Evolutionary conservation across 208 protist genomes (phyloP), one percentile per base, ranked within the genome.

Genomic region (Crithidia fasciculata): DNA sequence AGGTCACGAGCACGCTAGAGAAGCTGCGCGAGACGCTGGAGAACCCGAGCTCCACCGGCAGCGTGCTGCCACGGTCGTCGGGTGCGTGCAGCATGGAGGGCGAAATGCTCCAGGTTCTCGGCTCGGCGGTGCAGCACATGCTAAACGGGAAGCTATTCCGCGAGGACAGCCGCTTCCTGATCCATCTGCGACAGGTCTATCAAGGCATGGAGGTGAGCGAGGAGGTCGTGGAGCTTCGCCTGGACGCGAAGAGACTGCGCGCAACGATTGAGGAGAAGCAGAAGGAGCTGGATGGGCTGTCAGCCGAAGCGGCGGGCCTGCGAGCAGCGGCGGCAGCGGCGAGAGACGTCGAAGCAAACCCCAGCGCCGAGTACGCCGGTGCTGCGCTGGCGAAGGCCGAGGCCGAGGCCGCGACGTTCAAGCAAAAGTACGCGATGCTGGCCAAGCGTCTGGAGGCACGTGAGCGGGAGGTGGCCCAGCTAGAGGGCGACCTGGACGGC

Each of bases 31-130:
- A 88, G 39, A 79, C 82, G 28, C 81, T 97, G 18, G 81, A 88
- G 36, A 82, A 88, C 19, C 55, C 71, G 13, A 50, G 39, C 44
- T 84, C 89, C 47, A 85, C 70, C 15, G 89, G 89, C 13, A 90
- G 90, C 72, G 90, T 97, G 59, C 80, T 97, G 4, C 89, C 89
- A 16, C 86, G 89, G 16, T 92, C 89, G 36, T 78, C 85, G 0
- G 72, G 67, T 5, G 68, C 54, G 58, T 80, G 80, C 58, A 81
- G 72, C 65, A 69, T 84, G 39, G 90, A 95, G 71, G 75, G 87
- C 7, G 84, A 89, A 15, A 72, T 90, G 75, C 66, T 97, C 10
- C 69, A 66, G 39, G 77, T 87, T 10, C 74, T 97, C 41, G 89
- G 90, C 28, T 62, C 80, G 12, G 62, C 69, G 16, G 70, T 91